Base-by-base conservation (phyloP, 2,329 filamentous ascomycete species). In the Grosmannia serpens region DNA sequence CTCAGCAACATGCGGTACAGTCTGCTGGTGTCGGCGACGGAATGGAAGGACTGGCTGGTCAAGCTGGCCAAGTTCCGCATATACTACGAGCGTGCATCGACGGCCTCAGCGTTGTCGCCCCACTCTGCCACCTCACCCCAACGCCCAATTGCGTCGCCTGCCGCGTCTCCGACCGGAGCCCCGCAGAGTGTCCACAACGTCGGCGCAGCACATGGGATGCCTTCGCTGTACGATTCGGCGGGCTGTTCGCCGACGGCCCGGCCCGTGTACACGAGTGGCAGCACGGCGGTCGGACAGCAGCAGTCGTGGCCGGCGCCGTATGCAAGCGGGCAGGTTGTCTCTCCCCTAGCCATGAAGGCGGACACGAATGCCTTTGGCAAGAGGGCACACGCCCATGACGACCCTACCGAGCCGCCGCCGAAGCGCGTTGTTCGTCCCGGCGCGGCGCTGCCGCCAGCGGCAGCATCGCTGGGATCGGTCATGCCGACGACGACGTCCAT, bases 1-100 rank as follows among this genome's bases (percentile, higher is more conserved):
- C 77, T 99, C 62, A 96, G 92, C 77, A 97, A 97, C 72, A 95
- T 99, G 86, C 85, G 92, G 67, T 99, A 97, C 73, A 91, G 89
- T 66, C 77, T 99, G 9, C 85, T 92, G 69, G 90, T 89, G 4
- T 95, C 91, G 4, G 86, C 90, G 68, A 80, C 84, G 57, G 83
- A 96, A 69, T 99, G 94, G 94, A 80, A 84, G 54, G 81, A 85
- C 57, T 97, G 94, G 94, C 85, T 96, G 67, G 76, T 78, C 62
- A 91, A 91, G 70, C 77, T 97, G 58, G 82, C 87, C 56, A 87
- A 86, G 64, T 96, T 96, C 69, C 85, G 86, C 63, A 84, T 86
- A 56, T 96, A 91, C 73, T 91, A 90, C 73, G 85, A 91, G 64
- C 81, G 81, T 60, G 88, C 67, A 11, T 74, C 77, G 54, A 71